Evolutionary conservation across 129 eudicot species (phyloP).

Genomic region (Kitagawia praeruptora): DNA sequence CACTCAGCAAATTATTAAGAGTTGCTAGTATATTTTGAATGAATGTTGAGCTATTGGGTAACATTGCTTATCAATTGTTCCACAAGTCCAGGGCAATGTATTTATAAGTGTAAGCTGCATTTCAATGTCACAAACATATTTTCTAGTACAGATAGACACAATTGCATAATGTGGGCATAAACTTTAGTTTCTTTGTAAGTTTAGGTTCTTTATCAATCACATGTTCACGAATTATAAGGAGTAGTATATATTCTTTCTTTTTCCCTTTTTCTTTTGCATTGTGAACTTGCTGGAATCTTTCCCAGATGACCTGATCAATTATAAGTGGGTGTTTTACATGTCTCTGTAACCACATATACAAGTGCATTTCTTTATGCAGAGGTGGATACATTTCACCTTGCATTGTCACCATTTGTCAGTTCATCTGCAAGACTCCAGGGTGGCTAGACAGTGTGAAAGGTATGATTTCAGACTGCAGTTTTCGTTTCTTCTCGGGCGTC

Average conservation of each 20-base stretch:
- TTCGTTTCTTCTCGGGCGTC: too few species aligned
- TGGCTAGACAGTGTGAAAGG: too few species aligned
- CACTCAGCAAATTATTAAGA: too few species aligned
- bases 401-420: neutral
- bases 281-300: neutral
- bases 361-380: too few species aligned
- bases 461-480: too few species aligned
- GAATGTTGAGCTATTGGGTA: neutral
- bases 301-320: too few species aligned
- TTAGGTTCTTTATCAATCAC: neutral
- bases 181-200: neutral
- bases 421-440: too few species aligned
- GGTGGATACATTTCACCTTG: neutral
- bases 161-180: neutral
- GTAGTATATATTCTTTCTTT: neutral
- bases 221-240: neutral
- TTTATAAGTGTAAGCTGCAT: neutral
- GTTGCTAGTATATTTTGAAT: neutral
- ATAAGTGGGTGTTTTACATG: too few species aligned
- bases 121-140: neutral
- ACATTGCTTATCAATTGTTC: neutral
- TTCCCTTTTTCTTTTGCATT: neutral
- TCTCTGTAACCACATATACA: neutral
- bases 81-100: neutral
- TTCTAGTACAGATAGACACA: neutral